These are phyloP conservation scores for Vitis hybrid DNA, from an alignment of 177 flowering plant species.

Conservation along the genomic window DNA sequence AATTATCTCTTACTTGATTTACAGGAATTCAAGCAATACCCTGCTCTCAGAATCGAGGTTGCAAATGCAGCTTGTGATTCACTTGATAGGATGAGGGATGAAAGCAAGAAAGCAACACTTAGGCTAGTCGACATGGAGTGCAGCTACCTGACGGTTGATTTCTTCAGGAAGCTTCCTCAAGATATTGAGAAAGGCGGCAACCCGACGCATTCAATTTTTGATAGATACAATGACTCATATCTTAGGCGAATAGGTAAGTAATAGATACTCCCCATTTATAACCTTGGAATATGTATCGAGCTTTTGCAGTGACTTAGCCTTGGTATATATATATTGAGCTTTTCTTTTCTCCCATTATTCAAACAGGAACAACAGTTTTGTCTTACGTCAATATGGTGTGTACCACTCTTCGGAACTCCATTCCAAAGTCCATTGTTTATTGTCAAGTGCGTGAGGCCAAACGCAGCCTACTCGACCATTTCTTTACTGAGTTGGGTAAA, in stretches of 20 bases:
- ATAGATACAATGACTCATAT: conserved; percentile 72
- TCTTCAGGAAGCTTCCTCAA: conserved; percentile 97
- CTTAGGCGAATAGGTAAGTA: conserved; percentile 65
- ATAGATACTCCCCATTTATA: not conserved
- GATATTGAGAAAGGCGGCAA: conserved; percentile 88
- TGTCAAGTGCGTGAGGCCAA: conserved; percentile 98
- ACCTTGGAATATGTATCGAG: not conserved
- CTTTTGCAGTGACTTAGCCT: too few relatives aligned
- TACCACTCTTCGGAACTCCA: conserved; percentile 71
- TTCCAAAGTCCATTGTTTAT: conserved; percentile 86
- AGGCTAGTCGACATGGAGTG: conserved; percentile 92
- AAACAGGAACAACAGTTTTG: conserved; percentile 77
- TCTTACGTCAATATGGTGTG: conserved; percentile 86
- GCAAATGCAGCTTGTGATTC: conserved; percentile 73
- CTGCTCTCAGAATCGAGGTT: conserved; percentile 82
- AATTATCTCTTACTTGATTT: not conserved
- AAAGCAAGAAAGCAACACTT: conserved; percentile 82
- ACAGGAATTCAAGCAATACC: conserved; percentile 92
- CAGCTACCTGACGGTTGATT: conserved; percentile 86
- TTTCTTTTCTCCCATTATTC: not conserved
- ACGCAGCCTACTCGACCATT: conserved; percentile 81
- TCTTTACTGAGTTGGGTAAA: conserved; percentile 81
- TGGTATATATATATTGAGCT: too few relatives aligned
- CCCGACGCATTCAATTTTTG: conserved; percentile 74
- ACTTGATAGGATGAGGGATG: conserved; percentile 80